Conservation (phyloP, 2,329 filamentous ascomycete species). For the Pseudogymnoascus pannorum region DNA sequence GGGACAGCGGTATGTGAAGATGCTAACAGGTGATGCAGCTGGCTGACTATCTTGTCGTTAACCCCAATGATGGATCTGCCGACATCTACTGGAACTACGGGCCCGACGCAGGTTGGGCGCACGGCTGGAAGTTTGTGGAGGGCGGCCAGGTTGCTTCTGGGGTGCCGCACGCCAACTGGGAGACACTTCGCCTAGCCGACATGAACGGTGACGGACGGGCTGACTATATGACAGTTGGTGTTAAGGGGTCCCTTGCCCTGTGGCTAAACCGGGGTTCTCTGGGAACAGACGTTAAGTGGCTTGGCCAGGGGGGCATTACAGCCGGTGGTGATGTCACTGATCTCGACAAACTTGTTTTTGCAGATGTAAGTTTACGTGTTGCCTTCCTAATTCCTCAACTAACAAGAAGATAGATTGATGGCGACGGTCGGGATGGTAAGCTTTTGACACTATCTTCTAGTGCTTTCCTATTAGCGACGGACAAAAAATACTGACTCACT, state of each 20-base stretch:
- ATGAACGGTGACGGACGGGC: not conserved
- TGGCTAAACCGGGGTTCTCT: not conserved
- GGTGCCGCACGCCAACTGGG: not conserved
- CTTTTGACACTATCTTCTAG: not conserved
- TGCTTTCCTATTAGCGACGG: not conserved
- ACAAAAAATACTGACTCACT: not conserved
- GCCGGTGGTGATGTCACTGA: not conserved
- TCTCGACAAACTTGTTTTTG: too few relatives aligned
- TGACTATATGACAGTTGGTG: not conserved
- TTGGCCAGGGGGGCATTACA: not conserved
- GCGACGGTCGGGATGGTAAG: not conserved
- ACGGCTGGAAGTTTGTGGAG: not conserved
- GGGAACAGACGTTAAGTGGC: not conserved
- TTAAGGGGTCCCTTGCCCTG: not conserved
- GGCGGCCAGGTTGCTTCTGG: not conserved
- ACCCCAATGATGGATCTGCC: not conserved
- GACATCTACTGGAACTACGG: not conserved
- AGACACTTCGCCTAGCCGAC: not conserved
- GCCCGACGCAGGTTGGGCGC: not conserved
- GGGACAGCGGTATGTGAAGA: too few relatives aligned
- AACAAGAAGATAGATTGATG: not conserved
- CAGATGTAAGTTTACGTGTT: not conserved
- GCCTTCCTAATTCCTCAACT: not conserved
- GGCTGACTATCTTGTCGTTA: not conserved
- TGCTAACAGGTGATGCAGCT: too few relatives aligned